Percentiles rank a stretch among this genome's conserved stretches.
These are phyloP conservation scores for Elsinoe necatrix DNA, from an alignment of 2,329 filamentous ascomycete genomes.

Conservation along the genomic window DNA sequence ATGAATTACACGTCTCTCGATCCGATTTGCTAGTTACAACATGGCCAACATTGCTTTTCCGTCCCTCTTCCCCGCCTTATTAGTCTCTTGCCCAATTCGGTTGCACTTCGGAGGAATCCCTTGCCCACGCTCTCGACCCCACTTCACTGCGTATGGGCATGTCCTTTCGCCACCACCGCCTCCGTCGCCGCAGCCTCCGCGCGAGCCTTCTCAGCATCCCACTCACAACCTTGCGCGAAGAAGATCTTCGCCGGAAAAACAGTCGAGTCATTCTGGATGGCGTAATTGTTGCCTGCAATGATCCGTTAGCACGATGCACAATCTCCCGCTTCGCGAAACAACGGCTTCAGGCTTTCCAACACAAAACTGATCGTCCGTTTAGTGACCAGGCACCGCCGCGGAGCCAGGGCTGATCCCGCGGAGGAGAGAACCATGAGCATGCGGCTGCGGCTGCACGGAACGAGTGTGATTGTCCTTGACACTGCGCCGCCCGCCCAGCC, in stretches of 20 bases:
- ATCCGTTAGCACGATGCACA: background rate
- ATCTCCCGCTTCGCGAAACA: background rate
- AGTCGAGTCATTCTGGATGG: conserved; percentile 69
- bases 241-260: conserved; percentile 67
- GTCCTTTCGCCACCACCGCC: background rate
- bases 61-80: background rate
- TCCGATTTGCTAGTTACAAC: too few species aligned
- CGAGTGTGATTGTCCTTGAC: too few species aligned
- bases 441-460: background rate
- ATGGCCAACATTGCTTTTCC: background rate
- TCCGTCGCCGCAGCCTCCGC: conserved; percentile 12
- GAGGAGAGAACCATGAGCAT: background rate
- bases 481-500: too few species aligned
- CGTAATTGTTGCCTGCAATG: conserved; percentile 76
- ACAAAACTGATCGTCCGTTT: too few species aligned
- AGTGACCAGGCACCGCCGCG: background rate
- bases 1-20: too few species aligned
- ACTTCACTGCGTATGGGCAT: background rate
- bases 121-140: too few species aligned
- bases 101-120: too few species aligned
- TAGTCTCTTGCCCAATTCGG: too few species aligned
- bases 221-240: conserved; percentile 79
- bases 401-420: background rate
- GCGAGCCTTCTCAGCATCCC: conserved; percentile 20
- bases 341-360: too few species aligned